Percentiles rank a stretch among this genome's conserved stretches.
phyloP scores from a whole-genome alignment of 208 protist species.

The Phytomonas francai region DNA sequence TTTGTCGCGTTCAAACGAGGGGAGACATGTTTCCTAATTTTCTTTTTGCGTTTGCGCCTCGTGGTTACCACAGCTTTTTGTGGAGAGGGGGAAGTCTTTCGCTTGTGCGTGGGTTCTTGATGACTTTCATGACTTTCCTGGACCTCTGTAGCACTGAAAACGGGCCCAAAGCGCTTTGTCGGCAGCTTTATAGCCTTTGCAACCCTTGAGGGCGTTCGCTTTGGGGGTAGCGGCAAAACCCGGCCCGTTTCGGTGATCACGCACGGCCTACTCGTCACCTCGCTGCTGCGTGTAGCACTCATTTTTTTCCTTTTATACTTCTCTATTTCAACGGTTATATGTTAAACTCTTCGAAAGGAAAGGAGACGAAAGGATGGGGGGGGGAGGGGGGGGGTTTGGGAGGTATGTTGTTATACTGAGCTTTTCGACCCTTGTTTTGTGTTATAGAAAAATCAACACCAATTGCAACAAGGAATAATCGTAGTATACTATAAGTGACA shows the following conservation, averaged over 20 bases:
- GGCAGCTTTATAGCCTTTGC: background rate
- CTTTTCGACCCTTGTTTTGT: background rate
- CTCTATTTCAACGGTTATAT: background rate
- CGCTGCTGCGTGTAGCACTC: background rate
- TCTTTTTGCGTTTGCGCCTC: background rate
- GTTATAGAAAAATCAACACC: conserved; percentile 5
- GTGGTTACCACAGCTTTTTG: background rate
- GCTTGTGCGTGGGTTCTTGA: background rate
- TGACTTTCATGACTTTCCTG: background rate
- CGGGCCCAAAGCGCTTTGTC: background rate
- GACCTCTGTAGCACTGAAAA: background rate
- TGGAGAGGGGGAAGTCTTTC: background rate
- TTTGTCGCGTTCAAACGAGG: background rate
- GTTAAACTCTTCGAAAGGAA: too few species aligned
- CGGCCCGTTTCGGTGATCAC: background rate
- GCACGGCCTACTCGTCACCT: background rate
- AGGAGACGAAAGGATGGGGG: background rate
- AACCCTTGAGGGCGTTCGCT: background rate
- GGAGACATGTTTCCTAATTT: background rate
- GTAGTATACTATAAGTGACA: background rate
- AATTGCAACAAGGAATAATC: conserved; percentile 5
- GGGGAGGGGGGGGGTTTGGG: too few species aligned
- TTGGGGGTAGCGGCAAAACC: background rate
- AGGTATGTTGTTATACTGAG: background rate
- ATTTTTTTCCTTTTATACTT: background rate